Evolutionary conservation across 1,139 yeast genomes (phyloP), one percentile per base, ranked within the genome.

Genomic region (Kurtzmaniella quercitrusa): DNA sequence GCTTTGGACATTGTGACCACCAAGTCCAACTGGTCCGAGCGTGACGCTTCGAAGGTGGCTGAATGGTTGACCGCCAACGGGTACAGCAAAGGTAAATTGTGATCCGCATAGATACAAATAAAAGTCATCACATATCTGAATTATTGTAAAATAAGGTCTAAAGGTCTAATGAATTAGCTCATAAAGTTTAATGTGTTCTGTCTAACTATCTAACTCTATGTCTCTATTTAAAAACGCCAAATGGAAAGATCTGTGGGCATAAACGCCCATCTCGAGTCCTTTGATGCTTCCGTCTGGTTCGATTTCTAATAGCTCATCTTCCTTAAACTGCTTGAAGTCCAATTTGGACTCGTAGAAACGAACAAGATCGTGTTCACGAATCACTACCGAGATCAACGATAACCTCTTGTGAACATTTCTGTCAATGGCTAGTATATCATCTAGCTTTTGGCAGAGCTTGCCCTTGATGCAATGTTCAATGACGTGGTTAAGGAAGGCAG

Each of bases 1-100:
- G 68, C 86, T 15, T 70, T 83, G 55, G 96, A 88, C 63, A 68
- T 78, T 41, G 73, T 87, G 49, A 69, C 76, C 39, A 66, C 89
- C 43, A 79, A 81, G 61, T 73, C 80, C 46, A 66, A 73, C 46
- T 85, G 91, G 93, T 73, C 82, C 43, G 60, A 70, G 47, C 81
- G 91, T 54, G 94, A 85, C 55, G 63, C 72, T 41, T 67, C 66
- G 16, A 73, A 68, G 34, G 79, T 88, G 45, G 56, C 66, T 43
- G 59, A 68, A 34, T 88, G 85, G 81, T 72, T 82, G 55, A 51
- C 60, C 41, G 61, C 64, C 8, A 72, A 79, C 48, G 78, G 75
- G 24, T 76, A 73, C 57, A 53, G 53, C 40, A 54, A 65, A 48
- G 38, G 38, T 19, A 36, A 48, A n/a, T 36, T 36, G 38, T 27